Percentiles rank a stretch among this genome's conserved stretches.
Evolutionary conservation across 352 stramenopile species (phyloP).

Genomic region (Globisporangium abappressorium): DNA sequence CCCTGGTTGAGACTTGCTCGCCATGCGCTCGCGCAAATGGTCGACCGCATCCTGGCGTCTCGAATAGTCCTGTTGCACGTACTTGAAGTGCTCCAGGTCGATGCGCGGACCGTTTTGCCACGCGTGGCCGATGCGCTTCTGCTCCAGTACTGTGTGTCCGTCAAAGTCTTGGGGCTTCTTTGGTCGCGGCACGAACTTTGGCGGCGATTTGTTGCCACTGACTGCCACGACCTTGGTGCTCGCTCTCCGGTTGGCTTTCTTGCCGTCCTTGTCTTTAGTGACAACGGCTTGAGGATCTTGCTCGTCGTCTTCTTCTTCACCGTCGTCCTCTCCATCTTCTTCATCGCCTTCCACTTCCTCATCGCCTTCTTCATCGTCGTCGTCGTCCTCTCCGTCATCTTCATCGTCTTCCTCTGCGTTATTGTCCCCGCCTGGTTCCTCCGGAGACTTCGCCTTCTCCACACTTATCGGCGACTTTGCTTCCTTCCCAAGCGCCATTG

Average conservation of each 20-base stretch:
- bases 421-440: slow-evolving; percentile 16
- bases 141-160: slow-evolving; percentile 35
- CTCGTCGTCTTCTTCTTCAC: slow-evolving; percentile 20
- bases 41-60: slow-evolving; percentile 53
- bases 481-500: slow-evolving; percentile 8
- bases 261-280: slow-evolving; percentile 4
- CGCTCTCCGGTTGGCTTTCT: not conserved
- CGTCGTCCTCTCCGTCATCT: slow-evolving; percentile 13
- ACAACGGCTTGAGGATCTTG: slow-evolving; percentile 9
- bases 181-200: slow-evolving; percentile 20
- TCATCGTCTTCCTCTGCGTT: slow-evolving; percentile 23
- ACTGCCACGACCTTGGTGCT: slow-evolving; percentile 30
- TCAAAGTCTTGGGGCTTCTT: slow-evolving; percentile 22
- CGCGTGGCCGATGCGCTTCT: slow-evolving; percentile 60
- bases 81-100: slow-evolving; percentile 67
- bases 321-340: slow-evolving; percentile 18
- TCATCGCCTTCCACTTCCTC: slow-evolving; percentile 23
- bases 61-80: slow-evolving; percentile 64
- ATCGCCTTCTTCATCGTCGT: slow-evolving; percentile 23
- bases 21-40: slow-evolving; percentile 54
- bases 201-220: slow-evolving; percentile 10
- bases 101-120: slow-evolving; percentile 63
- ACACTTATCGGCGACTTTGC: not conserved
- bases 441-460: not conserved
- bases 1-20: slow-evolving; percentile 53